These are phyloP conservation scores for Geranium brycei DNA, from an alignment of 345 rosid species.

Conservation along the genomic window DNA sequence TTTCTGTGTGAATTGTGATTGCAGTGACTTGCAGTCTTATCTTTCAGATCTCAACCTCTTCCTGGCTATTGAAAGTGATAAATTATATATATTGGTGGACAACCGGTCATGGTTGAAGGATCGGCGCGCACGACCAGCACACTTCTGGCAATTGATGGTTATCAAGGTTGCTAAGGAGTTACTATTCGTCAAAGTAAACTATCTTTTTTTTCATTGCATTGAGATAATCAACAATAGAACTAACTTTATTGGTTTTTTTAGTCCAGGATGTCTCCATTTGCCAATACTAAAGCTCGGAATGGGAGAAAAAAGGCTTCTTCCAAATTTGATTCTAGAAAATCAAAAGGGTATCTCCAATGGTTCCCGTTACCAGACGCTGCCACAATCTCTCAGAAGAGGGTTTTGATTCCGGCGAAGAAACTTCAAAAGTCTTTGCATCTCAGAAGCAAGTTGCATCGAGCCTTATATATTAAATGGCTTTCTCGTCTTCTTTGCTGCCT, in stretches of 20 bases:
- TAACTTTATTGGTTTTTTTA: slow-evolving; percentile 13
- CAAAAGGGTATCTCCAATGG: slow-evolving; percentile 48
- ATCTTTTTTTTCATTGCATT: neutral
- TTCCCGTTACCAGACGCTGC: slow-evolving; percentile 52
- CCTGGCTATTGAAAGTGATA: slow-evolving; percentile 65
- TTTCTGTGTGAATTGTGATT: slow-evolving; percentile 18
- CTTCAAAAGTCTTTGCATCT: slow-evolving; percentile 43
- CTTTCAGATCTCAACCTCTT: slow-evolving; percentile 80
- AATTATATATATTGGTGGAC: slow-evolving; percentile 77
- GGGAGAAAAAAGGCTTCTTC: slow-evolving; percentile 29
- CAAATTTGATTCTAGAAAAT: slow-evolving; percentile 15
- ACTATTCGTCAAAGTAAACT: neutral
- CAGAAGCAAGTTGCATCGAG: slow-evolving; percentile 58
- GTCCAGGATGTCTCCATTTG: slow-evolving; percentile 98
- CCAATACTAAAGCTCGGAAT: slow-evolving; percentile 55
- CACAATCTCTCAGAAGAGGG: slow-evolving; percentile 39
- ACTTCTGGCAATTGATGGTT: slow-evolving; percentile 92
- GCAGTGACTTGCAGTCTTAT: slow-evolving; percentile 95
- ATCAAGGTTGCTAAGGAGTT: slow-evolving; percentile 57
- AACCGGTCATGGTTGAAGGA: slow-evolving; percentile 79
- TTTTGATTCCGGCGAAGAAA: slow-evolving; percentile 57
- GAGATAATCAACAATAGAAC: neutral
- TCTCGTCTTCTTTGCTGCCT: slow-evolving; percentile 73
- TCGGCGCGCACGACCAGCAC: slow-evolving; percentile 52
- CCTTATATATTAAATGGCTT: slow-evolving; percentile 76